These are phyloP conservation scores for Breynia disticha DNA, from an alignment of 441 rosid genomes.

Conservation along the genomic window DNA sequence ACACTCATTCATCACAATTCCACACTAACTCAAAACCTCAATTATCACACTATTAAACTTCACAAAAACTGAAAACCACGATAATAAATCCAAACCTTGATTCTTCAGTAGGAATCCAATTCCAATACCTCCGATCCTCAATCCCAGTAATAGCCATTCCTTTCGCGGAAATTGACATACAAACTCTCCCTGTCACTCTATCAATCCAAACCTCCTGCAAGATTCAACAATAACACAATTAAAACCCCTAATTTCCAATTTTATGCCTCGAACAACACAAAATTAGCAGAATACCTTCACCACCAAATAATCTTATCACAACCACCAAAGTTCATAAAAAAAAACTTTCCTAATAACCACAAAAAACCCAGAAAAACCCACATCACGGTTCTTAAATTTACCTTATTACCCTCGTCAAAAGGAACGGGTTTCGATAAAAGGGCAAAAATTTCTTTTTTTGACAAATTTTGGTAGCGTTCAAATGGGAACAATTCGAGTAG, in stretches of 20 bases:
- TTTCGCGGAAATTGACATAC: constrained; percentile 75
- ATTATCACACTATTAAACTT: background rate
- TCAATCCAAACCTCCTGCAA: constrained; percentile 87
- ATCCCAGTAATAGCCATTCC: constrained; percentile 86
- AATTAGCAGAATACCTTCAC: no score
- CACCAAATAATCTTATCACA: no score
- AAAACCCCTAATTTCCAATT: constrained; percentile 16
- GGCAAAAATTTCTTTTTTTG: constrained; percentile 54
- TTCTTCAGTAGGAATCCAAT: constrained; percentile 81
- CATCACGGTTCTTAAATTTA: constrained; percentile 11
- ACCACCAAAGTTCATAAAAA: no score
- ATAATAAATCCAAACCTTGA: constrained; percentile 50
- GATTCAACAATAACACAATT: constrained; percentile 3
- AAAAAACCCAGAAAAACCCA: no score
- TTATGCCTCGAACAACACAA: no score
- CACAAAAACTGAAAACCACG: background rate
- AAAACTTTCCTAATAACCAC: no score
- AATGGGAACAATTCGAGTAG: constrained; percentile 32
- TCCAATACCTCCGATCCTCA: constrained; percentile 90
- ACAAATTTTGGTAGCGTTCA: constrained; percentile 39
- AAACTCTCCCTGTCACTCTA: constrained; percentile 71
- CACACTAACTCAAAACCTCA: background rate
- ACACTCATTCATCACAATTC: background rate
- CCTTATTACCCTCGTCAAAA: constrained; percentile 66
- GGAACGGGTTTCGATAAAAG: constrained; percentile 51